Evolutionary conservation across 768 basidiomycete species (phyloP), one percentile per base, ranked within the genome.

Genomic region (Cantharellus cinnabarinus): DNA sequence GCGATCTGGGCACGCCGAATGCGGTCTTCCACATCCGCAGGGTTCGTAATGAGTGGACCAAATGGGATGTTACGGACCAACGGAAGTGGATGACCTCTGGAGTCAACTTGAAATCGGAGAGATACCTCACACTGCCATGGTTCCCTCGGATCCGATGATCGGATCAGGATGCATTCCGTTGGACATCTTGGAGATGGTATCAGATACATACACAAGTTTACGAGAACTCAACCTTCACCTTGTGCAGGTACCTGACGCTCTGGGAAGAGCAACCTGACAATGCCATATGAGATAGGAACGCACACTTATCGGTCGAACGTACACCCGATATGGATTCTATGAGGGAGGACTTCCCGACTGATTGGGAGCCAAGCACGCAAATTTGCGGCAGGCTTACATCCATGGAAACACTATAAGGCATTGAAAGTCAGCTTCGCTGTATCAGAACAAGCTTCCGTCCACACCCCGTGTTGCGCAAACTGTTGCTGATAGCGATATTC

Each of bases 381-480:
- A 87, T 84, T 62, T 79, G 77, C 0, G 85, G 85, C 0, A 87
- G 69, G 63, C 85, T 81, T 5, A 88, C 77, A 57, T 86, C 81
- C 44, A 29, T 29, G 29, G 44, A 48, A 10, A 48, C 29, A 10
- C 44, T 48, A 29, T 29, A 29, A 48, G 20, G 20, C 20, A 29
- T 29, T 29, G 20, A 29, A 29, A 29, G 20, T 29, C 20, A 29
- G 20, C 20, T 0, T 29, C 20, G 20, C 20, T 29, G 20, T 29
- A 29, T 29, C 20, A 29, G 20, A 29, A 29, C 20, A 29, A 29
- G 20, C 20, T 29, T 29, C 20, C 20, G 20, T 29, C 20, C 20
- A 29, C 20, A 29, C 20, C 20, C 20, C 20, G 20, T 29, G 20
- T 29, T 29, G 20, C 20, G 20, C 20, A 29, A 29, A 29, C 20